Conservation (phyloP, 805 yeast genomes). For the Isabelozyma gotoi region DNA sequence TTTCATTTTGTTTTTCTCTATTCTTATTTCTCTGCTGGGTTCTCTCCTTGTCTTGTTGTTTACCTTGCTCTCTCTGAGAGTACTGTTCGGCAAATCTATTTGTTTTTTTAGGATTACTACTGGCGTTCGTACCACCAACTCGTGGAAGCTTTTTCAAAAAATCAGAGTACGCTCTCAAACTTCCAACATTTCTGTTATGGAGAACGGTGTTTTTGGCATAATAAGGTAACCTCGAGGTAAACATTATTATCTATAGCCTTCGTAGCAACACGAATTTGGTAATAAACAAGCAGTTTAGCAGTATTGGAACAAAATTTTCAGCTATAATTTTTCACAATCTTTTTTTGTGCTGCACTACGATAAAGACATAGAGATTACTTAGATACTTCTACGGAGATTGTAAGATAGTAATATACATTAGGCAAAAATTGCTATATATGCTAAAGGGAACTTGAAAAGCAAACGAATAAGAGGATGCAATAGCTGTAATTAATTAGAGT, state of each 20-base stretch:
- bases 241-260: slow-evolving; percentile 1
- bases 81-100: slow-evolving; percentile 36
- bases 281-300: no score
- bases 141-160: slow-evolving; percentile 27
- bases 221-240: neutral
- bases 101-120: slow-evolving; percentile 11
- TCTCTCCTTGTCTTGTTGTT: neutral
- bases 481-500: slow-evolving; percentile 6
- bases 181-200: no score
- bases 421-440: neutral
- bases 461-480: neutral
- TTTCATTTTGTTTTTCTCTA: neutral
- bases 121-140: slow-evolving; percentile 15
- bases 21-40: neutral
- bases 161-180: slow-evolving; percentile 10
- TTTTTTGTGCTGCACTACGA: no score
- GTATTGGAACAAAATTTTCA: no score
- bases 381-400: no score
- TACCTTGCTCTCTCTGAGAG: slow-evolving; percentile 4
- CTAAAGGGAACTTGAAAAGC: neutral
- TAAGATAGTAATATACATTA: neutral
- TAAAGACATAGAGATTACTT: no score
- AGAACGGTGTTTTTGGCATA: neutral
- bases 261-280: no score
- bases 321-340: no score